These are phyloP conservation scores for Cylindrotheca closterium DNA, from an alignment of 108 stramenopile genomes.

Conservation along the genomic window DNA sequence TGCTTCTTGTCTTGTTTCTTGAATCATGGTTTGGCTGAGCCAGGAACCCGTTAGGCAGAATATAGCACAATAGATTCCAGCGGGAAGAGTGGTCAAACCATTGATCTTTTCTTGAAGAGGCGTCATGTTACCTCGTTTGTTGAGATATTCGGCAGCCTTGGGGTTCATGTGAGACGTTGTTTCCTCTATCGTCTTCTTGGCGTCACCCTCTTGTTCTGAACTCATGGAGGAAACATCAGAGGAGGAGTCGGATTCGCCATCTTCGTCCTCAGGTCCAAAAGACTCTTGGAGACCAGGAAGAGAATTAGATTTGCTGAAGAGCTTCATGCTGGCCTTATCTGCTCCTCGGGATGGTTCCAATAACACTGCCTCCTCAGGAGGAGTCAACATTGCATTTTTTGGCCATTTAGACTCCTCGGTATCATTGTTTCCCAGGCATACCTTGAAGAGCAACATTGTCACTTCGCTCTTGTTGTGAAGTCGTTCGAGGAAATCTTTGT, in stretches of 20 bases:
- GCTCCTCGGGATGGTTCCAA: too few relatives aligned
- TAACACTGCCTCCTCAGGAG: too few relatives aligned
- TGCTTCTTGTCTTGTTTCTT: slow-evolving; percentile 7
- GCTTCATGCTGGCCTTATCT: too few relatives aligned
- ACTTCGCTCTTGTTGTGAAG: too few relatives aligned
- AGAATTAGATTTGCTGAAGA: too few relatives aligned
- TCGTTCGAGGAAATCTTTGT: too few relatives aligned
- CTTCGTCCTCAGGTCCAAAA: background rate
- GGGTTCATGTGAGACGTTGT: background rate
- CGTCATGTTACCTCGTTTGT: slow-evolving; percentile 69
- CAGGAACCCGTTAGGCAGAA: slow-evolving; percentile 63
- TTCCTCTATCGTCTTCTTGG: background rate
- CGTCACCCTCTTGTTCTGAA: too few relatives aligned
- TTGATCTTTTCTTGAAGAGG: slow-evolving; percentile 73
- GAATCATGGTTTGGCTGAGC: slow-evolving; percentile 23
- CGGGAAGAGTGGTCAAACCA: slow-evolving; percentile 69
- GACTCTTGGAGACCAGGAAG: background rate
- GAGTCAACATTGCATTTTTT: too few relatives aligned
- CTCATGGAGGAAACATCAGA: background rate
- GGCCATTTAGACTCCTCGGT: too few relatives aligned
- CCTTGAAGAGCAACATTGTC: too few relatives aligned
- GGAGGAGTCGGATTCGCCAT: background rate
- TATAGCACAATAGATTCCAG: slow-evolving; percentile 46
- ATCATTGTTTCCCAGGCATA: too few relatives aligned
- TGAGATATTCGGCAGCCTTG: slow-evolving; percentile 35